Percentiles rank a stretch among this genome's conserved stretches.
phyloP scores from a whole-genome alignment of 2,329 filamentous ascomycete species.

The Moelleriella libera region DNA sequence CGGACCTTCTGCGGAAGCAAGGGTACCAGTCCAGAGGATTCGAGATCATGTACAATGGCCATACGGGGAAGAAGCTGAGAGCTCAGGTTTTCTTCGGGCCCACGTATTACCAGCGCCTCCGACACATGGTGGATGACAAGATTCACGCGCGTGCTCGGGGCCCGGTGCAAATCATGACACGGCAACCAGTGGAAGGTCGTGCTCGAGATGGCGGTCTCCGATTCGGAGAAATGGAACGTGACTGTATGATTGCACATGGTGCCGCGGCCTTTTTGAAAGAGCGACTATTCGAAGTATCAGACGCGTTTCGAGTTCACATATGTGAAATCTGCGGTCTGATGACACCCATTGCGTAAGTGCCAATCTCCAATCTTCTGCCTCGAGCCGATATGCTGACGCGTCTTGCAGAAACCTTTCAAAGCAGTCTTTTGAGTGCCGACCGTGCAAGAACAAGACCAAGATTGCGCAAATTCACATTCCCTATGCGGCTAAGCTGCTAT shows the following conservation, averaged over 20 bases:
- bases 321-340: slow-evolving; percentile 98
- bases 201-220: slow-evolving; percentile 93
- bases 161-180: slow-evolving; percentile 90
- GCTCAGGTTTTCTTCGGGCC: slow-evolving; percentile 95
- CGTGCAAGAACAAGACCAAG: slow-evolving; percentile 98
- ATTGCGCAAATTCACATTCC: slow-evolving; percentile 97
- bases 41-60: slow-evolving; percentile 97
- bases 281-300: slow-evolving; percentile 89
- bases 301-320: slow-evolving; percentile 95
- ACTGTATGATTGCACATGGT: slow-evolving; percentile 99
- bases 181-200: slow-evolving; percentile 96
- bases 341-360: slow-evolving; percentile 78
- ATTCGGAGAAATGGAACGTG: slow-evolving; percentile 99
- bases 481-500: slow-evolving; percentile 92
- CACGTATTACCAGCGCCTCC: slow-evolving; percentile 95
- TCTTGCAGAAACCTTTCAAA: slow-evolving; percentile 70
- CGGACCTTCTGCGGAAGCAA: slow-evolving; percentile 69
- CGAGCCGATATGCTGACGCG: not conserved
- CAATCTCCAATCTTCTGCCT: not conserved
- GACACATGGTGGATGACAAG: slow-evolving; percentile 99
- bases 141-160: slow-evolving; percentile 97
- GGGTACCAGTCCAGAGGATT: slow-evolving; percentile 96
- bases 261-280: slow-evolving; percentile 96
- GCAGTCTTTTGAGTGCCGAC: slow-evolving; percentile 89
- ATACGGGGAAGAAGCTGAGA: slow-evolving; percentile 85